These are phyloP conservation scores for Colletotrichum truncatum DNA, from an alignment of 2,329 filamentous ascomycete genomes.

Conservation along the genomic window DNA sequence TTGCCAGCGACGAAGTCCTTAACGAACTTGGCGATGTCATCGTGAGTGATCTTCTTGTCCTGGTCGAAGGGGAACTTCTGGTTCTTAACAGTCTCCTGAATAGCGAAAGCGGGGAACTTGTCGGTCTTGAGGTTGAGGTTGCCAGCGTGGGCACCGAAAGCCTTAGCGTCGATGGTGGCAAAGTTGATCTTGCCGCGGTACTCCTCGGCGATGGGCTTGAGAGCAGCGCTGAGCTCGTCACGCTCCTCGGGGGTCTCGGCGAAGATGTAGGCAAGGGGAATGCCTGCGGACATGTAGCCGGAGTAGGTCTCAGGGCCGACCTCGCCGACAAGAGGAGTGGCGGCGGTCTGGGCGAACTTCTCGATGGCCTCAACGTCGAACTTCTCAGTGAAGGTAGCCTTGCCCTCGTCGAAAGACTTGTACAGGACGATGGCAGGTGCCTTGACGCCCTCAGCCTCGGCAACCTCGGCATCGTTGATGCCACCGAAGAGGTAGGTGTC, in stretches of 20 bases:
- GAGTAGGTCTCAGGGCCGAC: constrained; percentile 97
- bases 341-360: constrained; percentile 83
- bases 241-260: constrained; percentile 92
- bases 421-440: constrained; percentile 91
- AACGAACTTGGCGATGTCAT: constrained; percentile 81
- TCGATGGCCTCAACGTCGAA: constrained; percentile 84
- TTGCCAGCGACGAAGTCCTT: constrained; percentile 87
- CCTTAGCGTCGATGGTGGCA: constrained; percentile 93
- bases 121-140: constrained; percentile 98
- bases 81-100: constrained; percentile 95
- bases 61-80: constrained; percentile 96
- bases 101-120: constrained; percentile 97
- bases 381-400: constrained; percentile 82
- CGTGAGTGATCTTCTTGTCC: constrained; percentile 77
- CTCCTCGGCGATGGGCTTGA: constrained; percentile 90
- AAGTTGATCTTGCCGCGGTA: constrained; percentile 97
- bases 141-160: constrained; percentile 91
- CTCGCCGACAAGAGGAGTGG: constrained; percentile 92
- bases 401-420: constrained; percentile 98
- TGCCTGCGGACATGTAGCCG: constrained; percentile 86
- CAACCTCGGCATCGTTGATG: constrained; percentile 82
- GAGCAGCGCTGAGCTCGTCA: constrained; percentile 75
- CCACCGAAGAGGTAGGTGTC: constrained; percentile 94
- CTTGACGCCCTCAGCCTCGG: constrained; percentile 89
- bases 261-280: constrained; percentile 98